These are phyloP conservation scores for Pachysandra terminalis DNA, from an alignment of 164 flowering plant species.

Conservation along the genomic window DNA sequence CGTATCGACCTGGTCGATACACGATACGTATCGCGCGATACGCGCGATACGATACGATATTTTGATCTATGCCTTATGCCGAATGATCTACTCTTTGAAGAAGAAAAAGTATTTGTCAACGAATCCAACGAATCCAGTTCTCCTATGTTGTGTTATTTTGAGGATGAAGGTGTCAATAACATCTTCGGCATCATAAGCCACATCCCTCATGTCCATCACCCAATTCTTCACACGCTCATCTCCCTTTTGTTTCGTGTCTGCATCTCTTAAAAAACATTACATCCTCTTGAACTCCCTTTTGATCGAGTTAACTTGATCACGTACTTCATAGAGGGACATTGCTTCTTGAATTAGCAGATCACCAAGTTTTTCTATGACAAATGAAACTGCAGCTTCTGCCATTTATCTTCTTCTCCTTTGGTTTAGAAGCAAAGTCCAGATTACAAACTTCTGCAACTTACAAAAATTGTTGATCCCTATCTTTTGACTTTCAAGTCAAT, in stretches of 20 bases:
- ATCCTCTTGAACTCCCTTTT: neutral
- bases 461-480: neutral
- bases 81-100: neutral
- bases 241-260: neutral
- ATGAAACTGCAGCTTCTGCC: neutral
- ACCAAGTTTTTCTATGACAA: neutral
- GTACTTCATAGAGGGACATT: neutral
- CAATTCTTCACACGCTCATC: neutral
- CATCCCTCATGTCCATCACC: neutral
- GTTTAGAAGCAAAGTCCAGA: neutral
- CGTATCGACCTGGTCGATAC: too few relatives aligned
- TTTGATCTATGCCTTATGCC: too few relatives aligned
- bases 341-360: neutral
- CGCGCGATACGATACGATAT: too few relatives aligned
- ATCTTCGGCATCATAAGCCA: neutral
- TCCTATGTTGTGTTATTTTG: neutral
- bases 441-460: neutral
- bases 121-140: neutral
- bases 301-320: neutral
- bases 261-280: neutral
- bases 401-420: neutral
- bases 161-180: neutral
- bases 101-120: neutral
- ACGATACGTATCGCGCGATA: too few relatives aligned
- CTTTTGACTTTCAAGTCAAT: too few relatives aligned